Base-by-base conservation (phyloP, 768 basidiomycete species). In the Myochromella boudieri region DNA sequence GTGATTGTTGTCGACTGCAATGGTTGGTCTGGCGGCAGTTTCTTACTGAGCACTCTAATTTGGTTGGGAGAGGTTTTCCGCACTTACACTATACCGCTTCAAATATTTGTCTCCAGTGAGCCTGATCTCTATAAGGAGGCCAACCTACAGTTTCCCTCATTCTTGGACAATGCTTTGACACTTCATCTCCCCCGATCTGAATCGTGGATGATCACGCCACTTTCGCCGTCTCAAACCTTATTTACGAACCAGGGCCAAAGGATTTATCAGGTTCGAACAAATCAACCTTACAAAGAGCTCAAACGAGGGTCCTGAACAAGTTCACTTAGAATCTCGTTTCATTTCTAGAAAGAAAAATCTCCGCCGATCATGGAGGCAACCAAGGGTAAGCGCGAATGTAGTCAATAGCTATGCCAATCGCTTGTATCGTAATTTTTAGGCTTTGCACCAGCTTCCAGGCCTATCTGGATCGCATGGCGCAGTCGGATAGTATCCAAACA, bases 21-120 rank as follows among this genome's bases (percentile, higher is more conserved):
- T 46, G 52, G 55, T n/a, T 56, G 52, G 46, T 48, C 42, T 0
- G 42, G 41, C 10, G 42, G 39, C 5, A 37, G 46, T 2, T 51
- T 51, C 26, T 46, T 53, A 1, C 20, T 56, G 24, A 36, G 44
- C 37, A 48, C 41, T 24, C 33, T 56, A 3, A 32, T 56, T 15
- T 56, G 52, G 52, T 40, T 56, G 39, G 55, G 45, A 22, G 45
- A 51, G 18, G 49, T 42, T n/a, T 48, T 56, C 26, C 37, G 42
- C 9, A 50, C 29, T 31, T 46, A 56, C 39, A 44, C 36, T 5
- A 46, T 56, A 28, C 55, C 55, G 25, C 48, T 56, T 8, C 55
- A 52, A 29, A 41, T 56, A 17, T 53, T 56, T 21, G 32, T 53
- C 24, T 34, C 51, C 6, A 56, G 55, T 28, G 55, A 56, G 24